Conservation (phyloP, 306 rosid species). For the Canavalia ensiformis region DNA sequence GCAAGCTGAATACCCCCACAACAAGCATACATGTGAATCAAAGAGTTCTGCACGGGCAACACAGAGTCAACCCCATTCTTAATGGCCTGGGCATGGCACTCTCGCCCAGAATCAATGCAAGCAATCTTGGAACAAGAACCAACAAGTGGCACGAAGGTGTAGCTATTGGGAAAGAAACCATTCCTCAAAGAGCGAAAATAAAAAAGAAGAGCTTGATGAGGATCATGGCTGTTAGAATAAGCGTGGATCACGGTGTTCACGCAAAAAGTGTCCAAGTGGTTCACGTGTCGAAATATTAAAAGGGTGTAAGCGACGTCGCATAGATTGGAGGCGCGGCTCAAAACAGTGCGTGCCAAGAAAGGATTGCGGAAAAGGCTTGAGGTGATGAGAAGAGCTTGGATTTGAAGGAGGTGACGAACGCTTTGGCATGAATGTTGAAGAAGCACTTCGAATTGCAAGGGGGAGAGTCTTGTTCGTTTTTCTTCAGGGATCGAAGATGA, state of each 20-base stretch:
- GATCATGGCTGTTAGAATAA: constrained; percentile 55
- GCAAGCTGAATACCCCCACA: constrained; percentile 60
- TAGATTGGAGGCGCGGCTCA: constrained; percentile 61
- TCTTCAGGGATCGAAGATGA: not conserved
- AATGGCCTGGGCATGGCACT: constrained; percentile 70
- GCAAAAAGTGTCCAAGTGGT: constrained; percentile 59
- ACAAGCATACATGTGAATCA: constrained; percentile 71
- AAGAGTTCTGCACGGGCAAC: constrained; percentile 66
- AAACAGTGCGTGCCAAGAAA: constrained; percentile 68
- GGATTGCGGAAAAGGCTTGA: constrained; percentile 54
- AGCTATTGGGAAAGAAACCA: constrained; percentile 63
- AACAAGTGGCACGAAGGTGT: constrained; percentile 69
- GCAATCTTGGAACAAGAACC: constrained; percentile 61
- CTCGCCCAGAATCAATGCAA: constrained; percentile 57
- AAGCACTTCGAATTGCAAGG: constrained; percentile 34
- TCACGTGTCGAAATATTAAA: constrained; percentile 54
- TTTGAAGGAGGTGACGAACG: constrained; percentile 62
- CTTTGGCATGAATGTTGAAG: constrained; percentile 38
- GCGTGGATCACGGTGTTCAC: constrained; percentile 67
- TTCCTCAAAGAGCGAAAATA: constrained; percentile 57
- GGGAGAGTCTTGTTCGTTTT: constrained; percentile 23
- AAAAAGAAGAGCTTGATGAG: constrained; percentile 52
- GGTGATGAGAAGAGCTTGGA: constrained; percentile 67
- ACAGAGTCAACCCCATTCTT: constrained; percentile 68
- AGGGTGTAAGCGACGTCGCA: constrained; percentile 58